These are phyloP conservation scores for Ambrosiella cleistominuta DNA, from an alignment of 2,329 filamentous ascomycete genomes.

Conservation along the genomic window DNA sequence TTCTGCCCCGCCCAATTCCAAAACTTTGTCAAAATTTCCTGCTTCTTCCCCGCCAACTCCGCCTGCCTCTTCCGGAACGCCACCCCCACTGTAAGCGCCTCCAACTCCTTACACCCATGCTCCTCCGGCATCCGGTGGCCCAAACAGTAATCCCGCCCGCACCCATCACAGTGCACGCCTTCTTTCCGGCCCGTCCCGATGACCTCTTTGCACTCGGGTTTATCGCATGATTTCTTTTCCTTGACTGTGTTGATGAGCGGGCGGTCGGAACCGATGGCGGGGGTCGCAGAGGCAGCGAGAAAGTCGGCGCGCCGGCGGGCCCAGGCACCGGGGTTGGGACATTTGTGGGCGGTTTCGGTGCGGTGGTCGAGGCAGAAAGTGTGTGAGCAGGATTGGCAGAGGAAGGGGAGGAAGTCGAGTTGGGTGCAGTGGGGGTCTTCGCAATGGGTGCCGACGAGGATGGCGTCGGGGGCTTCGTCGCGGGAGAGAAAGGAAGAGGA, in stretches of 20 bases:
- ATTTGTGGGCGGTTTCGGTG: constrained; percentile 63
- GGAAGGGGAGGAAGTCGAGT: constrained; percentile 90
- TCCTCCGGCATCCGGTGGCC: constrained; percentile 63
- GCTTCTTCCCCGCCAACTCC: constrained; percentile 34
- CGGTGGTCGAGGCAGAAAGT: constrained; percentile 92
- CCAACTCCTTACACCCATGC: constrained; percentile 66
- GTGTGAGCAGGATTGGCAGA: constrained; percentile 70
- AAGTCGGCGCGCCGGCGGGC: constrained; percentile 32
- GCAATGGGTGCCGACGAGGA: constrained; percentile 79
- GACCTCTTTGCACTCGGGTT: constrained; percentile 47
- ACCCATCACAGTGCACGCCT: constrained; percentile 52
- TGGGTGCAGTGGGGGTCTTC: constrained; percentile 81
- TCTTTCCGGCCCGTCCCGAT: constrained; percentile 51
- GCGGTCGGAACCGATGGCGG: constrained; percentile 35
- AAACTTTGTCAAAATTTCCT: constrained; percentile 62
- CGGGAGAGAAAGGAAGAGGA: constrained; percentile 47
- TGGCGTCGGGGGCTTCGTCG: constrained; percentile 55
- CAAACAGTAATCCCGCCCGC: constrained; percentile 59
- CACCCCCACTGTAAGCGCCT: constrained; percentile 27
- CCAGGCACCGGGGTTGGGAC: constrained; percentile 43
- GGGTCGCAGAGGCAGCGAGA: constrained; percentile 33
- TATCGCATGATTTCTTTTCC: constrained; percentile 48
- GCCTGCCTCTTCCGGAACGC: constrained; percentile 30
- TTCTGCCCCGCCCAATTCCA: constrained; percentile 67
- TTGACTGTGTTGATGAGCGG: constrained; percentile 32